These are phyloP conservation scores for Ustilago xerochloae DNA, from an alignment of 1,284 basidiomycete species.

Conservation along the genomic window DNA sequence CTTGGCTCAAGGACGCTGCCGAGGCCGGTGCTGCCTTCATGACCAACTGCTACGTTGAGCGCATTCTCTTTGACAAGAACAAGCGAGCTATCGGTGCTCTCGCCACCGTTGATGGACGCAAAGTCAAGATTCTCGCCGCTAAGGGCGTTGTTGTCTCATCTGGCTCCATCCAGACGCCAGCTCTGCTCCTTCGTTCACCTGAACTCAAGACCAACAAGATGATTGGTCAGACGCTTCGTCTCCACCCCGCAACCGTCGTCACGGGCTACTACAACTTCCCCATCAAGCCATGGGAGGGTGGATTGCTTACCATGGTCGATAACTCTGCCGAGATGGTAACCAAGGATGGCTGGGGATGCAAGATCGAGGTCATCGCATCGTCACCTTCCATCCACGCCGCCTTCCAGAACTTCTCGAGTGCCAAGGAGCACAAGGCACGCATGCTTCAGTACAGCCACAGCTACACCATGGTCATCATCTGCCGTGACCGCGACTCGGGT, in stretches of 20 bases:
- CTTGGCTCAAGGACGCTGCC: slow-evolving; percentile 69
- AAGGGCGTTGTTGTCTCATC: slow-evolving; percentile 69
- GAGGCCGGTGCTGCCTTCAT: slow-evolving; percentile 68
- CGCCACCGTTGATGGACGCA: slow-evolving; percentile 57
- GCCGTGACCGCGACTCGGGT: slow-evolving; percentile 67
- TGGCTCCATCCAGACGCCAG: slow-evolving; percentile 70
- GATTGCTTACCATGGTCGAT: slow-evolving; percentile 70
- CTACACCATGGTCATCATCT: slow-evolving; percentile 65
- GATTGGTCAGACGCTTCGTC: slow-evolving; percentile 70
- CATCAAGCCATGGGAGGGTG: slow-evolving; percentile 70
- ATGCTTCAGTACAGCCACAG: slow-evolving; percentile 67
- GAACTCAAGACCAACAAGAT: slow-evolving; percentile 69
- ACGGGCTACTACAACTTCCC: slow-evolving; percentile 69
- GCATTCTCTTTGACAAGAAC: slow-evolving; percentile 68
- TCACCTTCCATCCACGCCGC: slow-evolving; percentile 68
- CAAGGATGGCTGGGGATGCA: slow-evolving; percentile 68
- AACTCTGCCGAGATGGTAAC: slow-evolving; percentile 62
- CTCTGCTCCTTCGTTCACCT: slow-evolving; percentile 69
- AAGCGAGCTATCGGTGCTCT: slow-evolving; percentile 59
- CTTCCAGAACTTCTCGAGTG: slow-evolving; percentile 66
- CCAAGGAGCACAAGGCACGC: slow-evolving; percentile 68
- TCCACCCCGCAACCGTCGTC: slow-evolving; percentile 70
- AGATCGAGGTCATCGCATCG: slow-evolving; percentile 70
- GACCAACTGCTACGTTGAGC: slow-evolving; percentile 67
- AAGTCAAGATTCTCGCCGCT: slow-evolving; percentile 65